A percentile compares a stretch with the other conserved stretches of the same genome.
These are phyloP conservation scores for Saccharomycopsis fibuligera DNA, from an alignment of 805 yeast species.

Conservation along the genomic window DNA sequence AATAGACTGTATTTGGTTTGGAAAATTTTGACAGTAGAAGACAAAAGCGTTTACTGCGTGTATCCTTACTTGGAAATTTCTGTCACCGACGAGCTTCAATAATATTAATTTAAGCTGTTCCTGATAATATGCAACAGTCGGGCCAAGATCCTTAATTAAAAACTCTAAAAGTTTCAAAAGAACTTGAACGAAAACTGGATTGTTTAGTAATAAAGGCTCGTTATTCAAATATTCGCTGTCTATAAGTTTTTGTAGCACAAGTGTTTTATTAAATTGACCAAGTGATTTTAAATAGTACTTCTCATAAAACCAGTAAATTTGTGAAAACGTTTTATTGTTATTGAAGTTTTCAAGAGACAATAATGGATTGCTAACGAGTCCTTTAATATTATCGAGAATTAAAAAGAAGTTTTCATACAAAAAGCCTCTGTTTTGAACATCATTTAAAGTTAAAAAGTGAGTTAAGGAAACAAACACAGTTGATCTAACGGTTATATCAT, in stretches of 20 bases:
- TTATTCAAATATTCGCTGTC: slow-evolving; percentile 26
- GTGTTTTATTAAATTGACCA: slow-evolving; percentile 32
- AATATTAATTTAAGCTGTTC: slow-evolving; percentile 30
- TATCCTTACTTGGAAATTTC: slow-evolving; percentile 36
- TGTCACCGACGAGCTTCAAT: slow-evolving; percentile 33
- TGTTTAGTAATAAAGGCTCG: slow-evolving; percentile 9
- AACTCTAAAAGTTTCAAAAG: slow-evolving; percentile 22
- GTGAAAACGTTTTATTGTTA: slow-evolving; percentile 23
- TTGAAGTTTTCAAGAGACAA: slow-evolving; percentile 23
- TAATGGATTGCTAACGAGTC: slow-evolving; percentile 27
- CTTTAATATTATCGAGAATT: slow-evolving; percentile 25
- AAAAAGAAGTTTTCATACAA: slow-evolving; percentile 26
- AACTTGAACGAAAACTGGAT: slow-evolving; percentile 23
- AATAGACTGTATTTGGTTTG: slow-evolving; percentile 32
- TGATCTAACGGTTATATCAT: slow-evolving; percentile 27
- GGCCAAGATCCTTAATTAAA: slow-evolving; percentile 24
- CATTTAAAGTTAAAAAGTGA: slow-evolving; percentile 30
- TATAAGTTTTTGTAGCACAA: slow-evolving; percentile 18
- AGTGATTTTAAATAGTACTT: slow-evolving; percentile 23
- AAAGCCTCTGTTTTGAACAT: slow-evolving; percentile 26
- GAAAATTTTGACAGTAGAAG: slow-evolving; percentile 28
- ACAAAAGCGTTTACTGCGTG: slow-evolving; percentile 34
- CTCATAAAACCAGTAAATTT: slow-evolving; percentile 26
- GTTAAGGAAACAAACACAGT: slow-evolving; percentile 30
- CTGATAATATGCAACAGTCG: slow-evolving; percentile 27